A percentile compares a stretch with the other conserved stretches of the same genome.
phyloP scores from a whole-genome alignment of 1,139 yeast genomes.

The Geotrichum bryndzae region DNA sequence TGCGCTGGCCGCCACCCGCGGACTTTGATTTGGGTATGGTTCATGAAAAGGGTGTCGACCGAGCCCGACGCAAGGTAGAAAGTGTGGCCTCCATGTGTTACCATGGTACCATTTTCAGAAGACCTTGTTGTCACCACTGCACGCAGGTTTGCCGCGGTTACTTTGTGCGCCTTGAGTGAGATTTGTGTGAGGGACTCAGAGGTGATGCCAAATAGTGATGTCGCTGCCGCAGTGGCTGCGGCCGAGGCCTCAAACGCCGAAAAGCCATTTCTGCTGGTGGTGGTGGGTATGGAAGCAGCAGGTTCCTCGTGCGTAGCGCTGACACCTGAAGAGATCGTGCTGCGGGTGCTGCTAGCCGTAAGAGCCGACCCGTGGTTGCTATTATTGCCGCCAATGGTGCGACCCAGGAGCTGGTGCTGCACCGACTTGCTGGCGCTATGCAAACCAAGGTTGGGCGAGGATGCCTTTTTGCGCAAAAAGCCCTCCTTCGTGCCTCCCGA shows the following conservation, averaged over 20 bases:
- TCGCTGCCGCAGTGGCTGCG: constrained; percentile 11
- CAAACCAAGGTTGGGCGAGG: neutral
- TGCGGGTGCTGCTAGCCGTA: neutral
- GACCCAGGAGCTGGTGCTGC: neutral
- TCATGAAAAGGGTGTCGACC: constrained; percentile 26
- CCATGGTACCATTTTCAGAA: constrained; percentile 1
- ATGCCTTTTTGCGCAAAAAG: neutral
- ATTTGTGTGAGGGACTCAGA: neutral
- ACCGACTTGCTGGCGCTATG: neutral
- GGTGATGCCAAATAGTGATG: constrained; percentile 1
- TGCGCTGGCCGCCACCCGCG: constrained; percentile 33
- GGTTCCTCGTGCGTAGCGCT: neutral
- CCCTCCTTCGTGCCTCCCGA: neutral
- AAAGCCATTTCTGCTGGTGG: neutral
- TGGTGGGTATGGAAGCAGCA: neutral
- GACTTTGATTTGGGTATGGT: constrained; percentile 24
- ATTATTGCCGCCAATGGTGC: neutral
- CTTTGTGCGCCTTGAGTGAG: neutral
- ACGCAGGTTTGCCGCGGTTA: neutral
- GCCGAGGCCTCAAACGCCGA: constrained; percentile 9
- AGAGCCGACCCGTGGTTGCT: neutral
- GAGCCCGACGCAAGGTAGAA: constrained; percentile 20
- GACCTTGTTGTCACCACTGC: neutral
- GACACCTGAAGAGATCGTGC: neutral
- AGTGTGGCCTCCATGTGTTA: constrained; percentile 7